Evolutionary conservation across 352 stramenopile species (phyloP).

Genomic region (Pythium dissimile): DNA sequence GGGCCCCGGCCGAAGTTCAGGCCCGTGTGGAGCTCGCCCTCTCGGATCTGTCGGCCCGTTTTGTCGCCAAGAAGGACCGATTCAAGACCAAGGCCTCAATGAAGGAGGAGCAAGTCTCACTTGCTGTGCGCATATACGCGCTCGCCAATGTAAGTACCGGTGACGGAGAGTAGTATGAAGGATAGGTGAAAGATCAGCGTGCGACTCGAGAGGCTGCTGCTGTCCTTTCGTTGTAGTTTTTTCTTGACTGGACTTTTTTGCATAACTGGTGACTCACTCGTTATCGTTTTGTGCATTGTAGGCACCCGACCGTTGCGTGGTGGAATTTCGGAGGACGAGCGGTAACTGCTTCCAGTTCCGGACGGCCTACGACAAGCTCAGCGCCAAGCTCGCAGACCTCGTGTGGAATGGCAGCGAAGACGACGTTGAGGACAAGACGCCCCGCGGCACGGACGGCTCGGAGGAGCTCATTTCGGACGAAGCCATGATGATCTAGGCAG

Average conservation of each 20-base stretch:
- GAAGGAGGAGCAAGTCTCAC: slow-evolving; percentile 48
- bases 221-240: not conserved
- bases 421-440: slow-evolving; percentile 19
- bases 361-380: slow-evolving; percentile 68
- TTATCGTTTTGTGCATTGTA: slow-evolving; percentile 17
- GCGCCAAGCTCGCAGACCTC: slow-evolving; percentile 42
- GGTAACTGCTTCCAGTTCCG: slow-evolving; percentile 73
- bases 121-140: slow-evolving; percentile 62
- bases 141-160: slow-evolving; percentile 63
- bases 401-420: slow-evolving; percentile 43
- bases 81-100: slow-evolving; percentile 79
- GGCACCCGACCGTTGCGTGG: slow-evolving; percentile 48
- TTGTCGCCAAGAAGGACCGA: slow-evolving; percentile 51
- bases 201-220: not conserved
- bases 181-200: not conserved
- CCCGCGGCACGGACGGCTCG: slow-evolving; percentile 17
- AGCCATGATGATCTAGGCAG: slow-evolving; percentile 76
- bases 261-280: not conserved
- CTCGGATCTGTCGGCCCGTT: slow-evolving; percentile 38
- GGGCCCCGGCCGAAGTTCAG: slow-evolving; percentile 43
- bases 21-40: slow-evolving; percentile 51
- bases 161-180: not conserved
- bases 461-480: slow-evolving; percentile 81
- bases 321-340: slow-evolving; percentile 71
- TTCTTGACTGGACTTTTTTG: not conserved